A percentile compares a stretch with the other conserved stretches of the same genome.
These are phyloP conservation scores for Nakazawaea molendinolei DNA, from an alignment of 805 yeast genomes.

Conservation along the genomic window DNA sequence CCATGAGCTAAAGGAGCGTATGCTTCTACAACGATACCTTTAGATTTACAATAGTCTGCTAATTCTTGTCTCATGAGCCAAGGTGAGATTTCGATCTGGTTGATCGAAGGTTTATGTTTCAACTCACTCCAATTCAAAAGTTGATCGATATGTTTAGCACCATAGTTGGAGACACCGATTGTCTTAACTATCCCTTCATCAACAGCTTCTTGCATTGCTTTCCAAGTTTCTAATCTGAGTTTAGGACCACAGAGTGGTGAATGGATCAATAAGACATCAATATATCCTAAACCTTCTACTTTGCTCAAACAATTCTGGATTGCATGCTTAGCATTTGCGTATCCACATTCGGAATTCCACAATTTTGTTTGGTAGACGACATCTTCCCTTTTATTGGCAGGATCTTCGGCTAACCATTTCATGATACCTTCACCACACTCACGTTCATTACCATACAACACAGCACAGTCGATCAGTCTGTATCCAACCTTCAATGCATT, in stretches of 20 bases:
- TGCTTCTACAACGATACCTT: slow-evolving; percentile 62
- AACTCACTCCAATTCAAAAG: slow-evolving; percentile 50
- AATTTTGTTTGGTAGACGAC: slow-evolving; percentile 65
- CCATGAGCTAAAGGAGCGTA: slow-evolving; percentile 74
- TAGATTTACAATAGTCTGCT: slow-evolving; percentile 48
- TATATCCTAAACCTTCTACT: slow-evolving; percentile 53
- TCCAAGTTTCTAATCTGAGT: slow-evolving; percentile 55
- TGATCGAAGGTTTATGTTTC: slow-evolving; percentile 58
- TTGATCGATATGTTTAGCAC: slow-evolving; percentile 52
- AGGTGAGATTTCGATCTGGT: slow-evolving; percentile 81
- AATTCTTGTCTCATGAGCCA: slow-evolving; percentile 69
- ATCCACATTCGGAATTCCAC: slow-evolving; percentile 64
- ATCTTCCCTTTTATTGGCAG: slow-evolving; percentile 37
- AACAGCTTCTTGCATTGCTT: slow-evolving; percentile 69
- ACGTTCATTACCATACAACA: slow-evolving; percentile 38
- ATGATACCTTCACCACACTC: slow-evolving; percentile 43
- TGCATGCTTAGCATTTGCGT: slow-evolving; percentile 48
- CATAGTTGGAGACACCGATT: slow-evolving; percentile 78
- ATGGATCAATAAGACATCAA: slow-evolving; percentile 65
- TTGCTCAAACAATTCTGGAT: slow-evolving; percentile 46
- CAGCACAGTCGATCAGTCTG: slow-evolving; percentile 42
- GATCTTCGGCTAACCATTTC: slow-evolving; percentile 31
- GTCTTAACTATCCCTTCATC: slow-evolving; percentile 51
- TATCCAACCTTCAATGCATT: slow-evolving; percentile 39
- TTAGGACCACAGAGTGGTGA: slow-evolving; percentile 46